These are phyloP conservation scores for Jamesozyma hellenica DNA, from an alignment of 805 yeast genomes.

Conservation along the genomic window DNA sequence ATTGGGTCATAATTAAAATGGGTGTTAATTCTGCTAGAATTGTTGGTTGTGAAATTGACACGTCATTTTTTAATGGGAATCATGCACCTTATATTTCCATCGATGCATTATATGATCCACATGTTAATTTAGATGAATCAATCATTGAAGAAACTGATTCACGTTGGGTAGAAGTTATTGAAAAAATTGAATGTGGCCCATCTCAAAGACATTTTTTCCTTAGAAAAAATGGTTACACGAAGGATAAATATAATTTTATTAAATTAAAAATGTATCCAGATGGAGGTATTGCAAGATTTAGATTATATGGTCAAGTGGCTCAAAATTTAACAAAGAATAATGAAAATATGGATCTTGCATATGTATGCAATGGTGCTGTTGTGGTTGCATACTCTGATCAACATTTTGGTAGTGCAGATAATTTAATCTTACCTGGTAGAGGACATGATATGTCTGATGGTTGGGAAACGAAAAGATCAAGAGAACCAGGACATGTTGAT, in stretches of 20 bases:
- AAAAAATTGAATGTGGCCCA: slow-evolving; percentile 78
- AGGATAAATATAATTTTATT: slow-evolving; percentile 66
- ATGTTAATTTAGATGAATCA: slow-evolving; percentile 26
- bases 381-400: slow-evolving; percentile 79
- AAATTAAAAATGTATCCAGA: slow-evolving; percentile 91
- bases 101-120: slow-evolving; percentile 47
- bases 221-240: slow-evolving; percentile 46
- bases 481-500: slow-evolving; percentile 75
- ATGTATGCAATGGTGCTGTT: slow-evolving; percentile 80
- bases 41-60: slow-evolving; percentile 81
- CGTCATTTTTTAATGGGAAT: slow-evolving; percentile 90
- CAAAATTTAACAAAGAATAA: slow-evolving; percentile 30
- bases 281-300: slow-evolving; percentile 94
- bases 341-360: slow-evolving; percentile 55
- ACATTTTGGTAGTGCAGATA: slow-evolving; percentile 89
- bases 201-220: slow-evolving; percentile 74
- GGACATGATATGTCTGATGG: slow-evolving; percentile 97
- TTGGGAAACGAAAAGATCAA: slow-evolving; percentile 92
- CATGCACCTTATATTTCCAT: slow-evolving; percentile 88
- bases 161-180: slow-evolving; percentile 64
- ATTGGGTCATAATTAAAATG: slow-evolving; percentile 74
- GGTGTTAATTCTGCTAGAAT: slow-evolving; percentile 73
- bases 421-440: slow-evolving; percentile 82
- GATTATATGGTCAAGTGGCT: slow-evolving; percentile 66
- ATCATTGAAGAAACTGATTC: slow-evolving; percentile 23